Evolutionary conservation across 805 yeast genomes (phyloP).

Genomic region (Starmerella bacillaris): DNA sequence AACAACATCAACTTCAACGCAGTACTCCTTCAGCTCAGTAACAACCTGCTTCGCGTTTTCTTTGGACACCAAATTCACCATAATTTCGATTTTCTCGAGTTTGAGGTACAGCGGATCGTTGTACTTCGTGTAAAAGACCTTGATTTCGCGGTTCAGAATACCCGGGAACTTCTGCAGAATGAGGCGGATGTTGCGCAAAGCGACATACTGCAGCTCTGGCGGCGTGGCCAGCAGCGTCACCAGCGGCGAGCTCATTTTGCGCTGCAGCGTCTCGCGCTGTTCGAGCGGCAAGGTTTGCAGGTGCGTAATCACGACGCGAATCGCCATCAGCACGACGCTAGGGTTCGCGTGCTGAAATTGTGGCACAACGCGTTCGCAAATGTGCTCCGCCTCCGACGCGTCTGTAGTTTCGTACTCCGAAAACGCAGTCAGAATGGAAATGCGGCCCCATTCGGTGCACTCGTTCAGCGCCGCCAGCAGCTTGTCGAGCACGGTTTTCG

Average conservation of each 20-base stretch:
- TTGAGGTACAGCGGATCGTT: conserved; percentile 86
- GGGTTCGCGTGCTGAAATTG: conserved; percentile 96
- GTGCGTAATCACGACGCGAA: conserved; percentile 64
- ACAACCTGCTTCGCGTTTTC: conserved; percentile 44
- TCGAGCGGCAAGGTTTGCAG: conserved; percentile 19
- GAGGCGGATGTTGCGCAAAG: conserved; percentile 75
- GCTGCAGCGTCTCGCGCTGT: conserved; percentile 32
- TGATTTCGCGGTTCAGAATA: conserved; percentile 55
- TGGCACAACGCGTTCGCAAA: conserved; percentile 77
- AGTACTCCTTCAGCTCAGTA: conserved; percentile 68
- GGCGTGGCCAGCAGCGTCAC: conserved; percentile 75
- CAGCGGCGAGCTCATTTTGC: conserved; percentile 65
- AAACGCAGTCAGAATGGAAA: conserved; percentile 67
- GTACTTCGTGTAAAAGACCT: conserved; percentile 78
- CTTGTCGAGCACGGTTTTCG: conserved; percentile 29
- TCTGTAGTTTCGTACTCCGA: conserved; percentile 46
- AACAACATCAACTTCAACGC: conserved; percentile 71
- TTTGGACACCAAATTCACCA: conserved; percentile 57
- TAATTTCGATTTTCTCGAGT: conserved; percentile 81
- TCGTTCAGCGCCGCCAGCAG: conserved; percentile 76
- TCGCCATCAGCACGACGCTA: conserved; percentile 72
- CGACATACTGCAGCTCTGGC: conserved; percentile 89
- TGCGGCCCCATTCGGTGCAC: conserved; percentile 98
- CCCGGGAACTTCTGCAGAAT: conserved; percentile 76
- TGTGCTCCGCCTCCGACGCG: conserved; percentile 55